phyloP scores from a whole-genome alignment of 768 basidiomycete species.

The Termitomyces sp. region DNA sequence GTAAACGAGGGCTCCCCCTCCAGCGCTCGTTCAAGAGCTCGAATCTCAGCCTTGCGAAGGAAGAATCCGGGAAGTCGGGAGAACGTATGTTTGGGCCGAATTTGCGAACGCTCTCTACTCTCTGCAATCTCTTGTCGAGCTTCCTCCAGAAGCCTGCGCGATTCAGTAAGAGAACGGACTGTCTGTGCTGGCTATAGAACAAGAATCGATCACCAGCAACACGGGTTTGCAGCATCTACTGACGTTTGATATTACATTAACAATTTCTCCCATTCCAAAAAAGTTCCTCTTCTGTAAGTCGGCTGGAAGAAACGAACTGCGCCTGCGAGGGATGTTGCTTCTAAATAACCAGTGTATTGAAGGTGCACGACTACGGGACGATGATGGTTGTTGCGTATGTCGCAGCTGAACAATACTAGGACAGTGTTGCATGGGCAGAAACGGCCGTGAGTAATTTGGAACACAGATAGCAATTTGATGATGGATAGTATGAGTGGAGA shows the following conservation, averaged over 20 bases:
- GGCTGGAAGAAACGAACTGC: constrained; percentile 51
- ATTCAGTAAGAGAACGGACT: constrained; percentile 74
- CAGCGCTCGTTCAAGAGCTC: constrained; percentile 57
- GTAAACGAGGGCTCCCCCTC: constrained; percentile 76
- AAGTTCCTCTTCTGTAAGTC: constrained; percentile 66
- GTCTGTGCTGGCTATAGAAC: constrained; percentile 66
- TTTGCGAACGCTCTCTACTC: constrained; percentile 56
- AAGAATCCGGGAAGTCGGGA: constrained; percentile 72
- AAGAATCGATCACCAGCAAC: background rate
- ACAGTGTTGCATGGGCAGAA: constrained; percentile 16
- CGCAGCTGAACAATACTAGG: constrained; percentile 20
- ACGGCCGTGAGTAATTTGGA: background rate
- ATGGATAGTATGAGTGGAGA: background rate
- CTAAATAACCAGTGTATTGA: constrained; percentile 73
- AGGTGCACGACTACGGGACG: constrained; percentile 19
- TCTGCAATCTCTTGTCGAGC: constrained; percentile 71
- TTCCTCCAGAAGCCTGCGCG: constrained; percentile 69
- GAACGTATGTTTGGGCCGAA: constrained; percentile 72
- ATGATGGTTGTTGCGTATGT: constrained; percentile 15
- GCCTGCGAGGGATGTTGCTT: constrained; percentile 63
- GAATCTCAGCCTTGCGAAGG: constrained; percentile 59
- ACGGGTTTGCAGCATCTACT: constrained; percentile 16
- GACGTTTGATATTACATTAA: constrained; percentile 72
- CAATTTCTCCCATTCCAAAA: constrained; percentile 76
- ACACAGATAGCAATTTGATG: constrained; percentile 1